phyloP scores from a whole-genome alignment of 2,329 filamentous ascomycete species.

The Thelonectria rubi region DNA sequence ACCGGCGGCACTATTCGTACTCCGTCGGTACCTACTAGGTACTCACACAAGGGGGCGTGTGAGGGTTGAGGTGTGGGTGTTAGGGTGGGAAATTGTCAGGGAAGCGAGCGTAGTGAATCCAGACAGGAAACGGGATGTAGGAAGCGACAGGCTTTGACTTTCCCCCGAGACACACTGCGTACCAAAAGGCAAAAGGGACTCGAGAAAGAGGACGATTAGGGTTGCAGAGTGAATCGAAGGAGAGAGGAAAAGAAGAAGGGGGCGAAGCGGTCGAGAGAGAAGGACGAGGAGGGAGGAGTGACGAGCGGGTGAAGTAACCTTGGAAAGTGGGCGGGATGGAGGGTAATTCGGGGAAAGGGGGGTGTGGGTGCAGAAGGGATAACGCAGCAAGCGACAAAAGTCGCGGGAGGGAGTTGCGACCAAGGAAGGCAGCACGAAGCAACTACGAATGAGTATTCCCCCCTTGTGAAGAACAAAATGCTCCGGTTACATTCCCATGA shows the following conservation, averaged over 20 bases:
- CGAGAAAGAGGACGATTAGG: slow-evolving; percentile 11
- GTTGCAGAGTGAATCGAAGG: slow-evolving; percentile 9
- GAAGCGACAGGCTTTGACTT: slow-evolving; percentile 25
- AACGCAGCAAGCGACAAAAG: slow-evolving; percentile 12
- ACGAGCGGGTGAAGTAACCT: slow-evolving; percentile 10
- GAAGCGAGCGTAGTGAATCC: slow-evolving; percentile 21
- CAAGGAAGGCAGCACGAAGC: not conserved
- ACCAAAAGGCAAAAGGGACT: not conserved
- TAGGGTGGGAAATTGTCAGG: slow-evolving; percentile 24
- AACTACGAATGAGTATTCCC: not conserved
- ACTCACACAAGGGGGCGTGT: slow-evolving; percentile 28
- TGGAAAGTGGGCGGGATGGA: no score
- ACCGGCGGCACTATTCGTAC: not conserved
- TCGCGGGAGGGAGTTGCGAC: not conserved
- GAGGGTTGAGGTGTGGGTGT: slow-evolving; percentile 4
- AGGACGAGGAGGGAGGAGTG: slow-evolving; percentile 13
- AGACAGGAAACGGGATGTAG: slow-evolving; percentile 2
- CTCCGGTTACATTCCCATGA: not conserved
- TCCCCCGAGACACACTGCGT: slow-evolving; percentile 14
- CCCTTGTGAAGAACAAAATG: not conserved
- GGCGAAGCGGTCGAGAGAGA: slow-evolving; percentile 6
- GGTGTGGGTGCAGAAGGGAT: slow-evolving; percentile 10
- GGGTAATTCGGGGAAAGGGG: slow-evolving; percentile 4
- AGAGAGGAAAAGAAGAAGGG: slow-evolving; percentile 19
- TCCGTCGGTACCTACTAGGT: no score